These are phyloP conservation scores for Didymella glomerata DNA, from an alignment of 2,329 filamentous ascomycete genomes.

Conservation along the genomic window DNA sequence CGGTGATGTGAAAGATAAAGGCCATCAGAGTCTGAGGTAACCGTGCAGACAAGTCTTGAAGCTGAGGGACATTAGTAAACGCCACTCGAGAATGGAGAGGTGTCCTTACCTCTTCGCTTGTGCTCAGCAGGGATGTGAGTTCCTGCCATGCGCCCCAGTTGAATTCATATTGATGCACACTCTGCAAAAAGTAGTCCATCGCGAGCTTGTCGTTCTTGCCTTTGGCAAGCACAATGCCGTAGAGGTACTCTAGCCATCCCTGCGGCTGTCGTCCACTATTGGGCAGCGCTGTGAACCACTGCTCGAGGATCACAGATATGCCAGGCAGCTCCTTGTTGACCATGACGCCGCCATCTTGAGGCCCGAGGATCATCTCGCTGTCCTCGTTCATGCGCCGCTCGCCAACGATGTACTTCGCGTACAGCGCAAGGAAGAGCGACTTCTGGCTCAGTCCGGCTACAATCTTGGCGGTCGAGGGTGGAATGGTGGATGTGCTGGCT, in stretches of 20 bases:
- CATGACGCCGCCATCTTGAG: slow-evolving; percentile 84
- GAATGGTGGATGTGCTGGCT: slow-evolving; percentile 50
- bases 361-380: slow-evolving; percentile 95
- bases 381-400: slow-evolving; percentile 98
- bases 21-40: slow-evolving; percentile 91
- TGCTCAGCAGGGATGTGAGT: slow-evolving; percentile 79
- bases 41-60: slow-evolving; percentile 55
- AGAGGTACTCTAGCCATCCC: slow-evolving; percentile 94
- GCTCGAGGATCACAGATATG: slow-evolving; percentile 77
- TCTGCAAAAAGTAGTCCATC: slow-evolving; percentile 84
- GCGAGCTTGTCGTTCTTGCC: slow-evolving; percentile 89
- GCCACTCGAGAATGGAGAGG: not conserved
- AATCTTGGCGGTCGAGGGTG: slow-evolving; percentile 42
- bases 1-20: slow-evolving; percentile 91
- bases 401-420: slow-evolving; percentile 90
- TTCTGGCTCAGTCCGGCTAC: slow-evolving; percentile 78
- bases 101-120: slow-evolving; percentile 75
- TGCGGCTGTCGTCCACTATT: slow-evolving; percentile 71
- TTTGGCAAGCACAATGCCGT: slow-evolving; percentile 88
- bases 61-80: not conserved
- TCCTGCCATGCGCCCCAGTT: slow-evolving; percentile 99
- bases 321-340: slow-evolving; percentile 83
- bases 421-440: slow-evolving; percentile 88
- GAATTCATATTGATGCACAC: slow-evolving; percentile 88
- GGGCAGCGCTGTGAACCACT: slow-evolving; percentile 76